Conservation (phyloP, 257 asterid genomes). For the Cordia subcordata region DNA sequence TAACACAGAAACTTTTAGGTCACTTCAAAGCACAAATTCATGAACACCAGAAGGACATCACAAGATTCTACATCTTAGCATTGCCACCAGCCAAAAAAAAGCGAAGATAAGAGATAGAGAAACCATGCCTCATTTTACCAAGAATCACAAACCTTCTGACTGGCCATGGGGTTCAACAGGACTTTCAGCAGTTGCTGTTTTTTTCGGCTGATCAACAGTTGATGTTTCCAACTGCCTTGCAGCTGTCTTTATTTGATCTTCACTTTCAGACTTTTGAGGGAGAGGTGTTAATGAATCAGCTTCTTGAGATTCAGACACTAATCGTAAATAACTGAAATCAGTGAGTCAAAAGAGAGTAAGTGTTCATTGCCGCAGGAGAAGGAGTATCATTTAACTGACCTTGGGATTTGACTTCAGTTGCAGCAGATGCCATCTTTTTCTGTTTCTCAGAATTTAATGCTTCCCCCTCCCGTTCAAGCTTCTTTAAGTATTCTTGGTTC, state of each 20-base stretch:
- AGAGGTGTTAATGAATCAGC: too few species aligned
- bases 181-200: constrained; percentile 25
- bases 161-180: constrained; percentile 15
- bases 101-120: neutral
- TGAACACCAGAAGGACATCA: too few species aligned
- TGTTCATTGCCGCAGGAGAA: too few species aligned
- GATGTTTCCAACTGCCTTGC: constrained; percentile 51
- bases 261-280: too few species aligned
- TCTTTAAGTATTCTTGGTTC: constrained; percentile 26
- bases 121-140: neutral
- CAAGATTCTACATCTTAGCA: too few species aligned
- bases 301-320: too few species aligned
- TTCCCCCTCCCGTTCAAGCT: constrained; percentile 31
- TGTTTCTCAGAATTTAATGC: constrained; percentile 31
- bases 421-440: constrained; percentile 1
- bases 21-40: too few species aligned
- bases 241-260: constrained; percentile 31
- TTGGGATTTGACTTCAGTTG: constrained; percentile 20
- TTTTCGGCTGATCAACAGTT: constrained; percentile 49
- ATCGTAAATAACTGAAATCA: too few species aligned
- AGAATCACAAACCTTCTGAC: constrained; percentile 9
- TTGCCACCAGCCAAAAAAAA: too few species aligned
- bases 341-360: neutral
- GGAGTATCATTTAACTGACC: constrained; percentile 24
- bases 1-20: too few species aligned